Conservation (phyloP, 805 yeast genomes). For the Spathaspora gorwiae region DNA sequence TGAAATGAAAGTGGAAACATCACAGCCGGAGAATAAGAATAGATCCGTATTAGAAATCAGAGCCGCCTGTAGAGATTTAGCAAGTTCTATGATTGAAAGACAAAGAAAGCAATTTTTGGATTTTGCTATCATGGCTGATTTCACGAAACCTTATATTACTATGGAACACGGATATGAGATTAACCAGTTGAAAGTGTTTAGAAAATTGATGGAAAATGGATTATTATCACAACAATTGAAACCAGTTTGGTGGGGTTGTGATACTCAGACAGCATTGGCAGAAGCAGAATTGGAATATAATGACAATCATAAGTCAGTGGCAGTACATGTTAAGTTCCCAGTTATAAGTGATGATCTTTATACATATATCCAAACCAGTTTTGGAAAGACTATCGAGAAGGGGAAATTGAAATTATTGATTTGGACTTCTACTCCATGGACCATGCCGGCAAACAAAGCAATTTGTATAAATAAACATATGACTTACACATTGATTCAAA, state of each 20-base stretch:
- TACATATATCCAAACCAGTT: not conserved
- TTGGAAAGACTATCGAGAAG: not conserved
- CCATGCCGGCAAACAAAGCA: constrained; percentile 82
- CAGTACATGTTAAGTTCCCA: constrained; percentile 69
- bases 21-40: constrained; percentile 17
- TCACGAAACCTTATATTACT: constrained; percentile 70
- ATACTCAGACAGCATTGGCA: constrained; percentile 89
- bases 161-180: constrained; percentile 67
- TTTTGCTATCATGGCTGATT: constrained; percentile 82
- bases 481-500: constrained; percentile 47
- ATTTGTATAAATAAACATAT: constrained; percentile 63
- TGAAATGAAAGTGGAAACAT: constrained; percentile 68
- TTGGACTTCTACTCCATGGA: constrained; percentile 99
- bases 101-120: constrained; percentile 64
- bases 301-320: constrained; percentile 59
- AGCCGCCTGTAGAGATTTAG: constrained; percentile 62
- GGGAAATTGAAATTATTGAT: constrained; percentile 41
- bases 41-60: constrained; percentile 54
- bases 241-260: constrained; percentile 98
- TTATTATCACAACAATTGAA: constrained; percentile 79
- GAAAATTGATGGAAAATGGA: constrained; percentile 56
- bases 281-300: constrained; percentile 94
- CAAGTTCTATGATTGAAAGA: constrained; percentile 54
- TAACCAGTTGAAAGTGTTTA: constrained; percentile 69
- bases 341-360: constrained; percentile 7